A percentile compares a stretch with the other conserved stretches of the same genome.
phyloP scores from a whole-genome alignment of 2,329 filamentous ascomycete species.

The Alternaria novae-zelandiae region DNA sequence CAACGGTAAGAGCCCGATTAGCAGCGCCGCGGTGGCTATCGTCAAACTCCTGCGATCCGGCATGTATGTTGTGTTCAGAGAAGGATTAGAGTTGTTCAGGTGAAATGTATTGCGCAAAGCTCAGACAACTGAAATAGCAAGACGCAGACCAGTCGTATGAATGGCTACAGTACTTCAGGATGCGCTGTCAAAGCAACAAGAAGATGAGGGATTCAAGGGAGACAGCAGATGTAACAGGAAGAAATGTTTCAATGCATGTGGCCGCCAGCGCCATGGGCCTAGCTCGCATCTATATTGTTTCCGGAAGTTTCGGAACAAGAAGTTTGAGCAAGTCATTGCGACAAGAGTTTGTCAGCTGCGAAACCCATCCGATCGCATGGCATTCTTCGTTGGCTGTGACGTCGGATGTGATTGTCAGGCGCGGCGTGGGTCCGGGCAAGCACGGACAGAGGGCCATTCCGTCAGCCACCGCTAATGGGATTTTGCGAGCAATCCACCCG shows the following conservation, averaged over 20 bases:
- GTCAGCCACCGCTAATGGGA: slow-evolving; percentile 16
- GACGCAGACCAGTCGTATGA: not conserved
- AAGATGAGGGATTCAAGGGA: slow-evolving; percentile 5
- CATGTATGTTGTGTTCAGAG: slow-evolving; percentile 35
- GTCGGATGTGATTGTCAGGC: slow-evolving; percentile 13
- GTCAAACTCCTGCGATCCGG: slow-evolving; percentile 24
- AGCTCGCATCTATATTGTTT: slow-evolving; percentile 20
- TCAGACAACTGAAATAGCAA: not conserved
- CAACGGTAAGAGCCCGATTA: slow-evolving; percentile 49
- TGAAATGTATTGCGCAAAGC: not conserved
- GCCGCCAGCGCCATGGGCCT: slow-evolving; percentile 4
- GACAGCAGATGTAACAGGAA: slow-evolving; percentile 12
- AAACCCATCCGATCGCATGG: slow-evolving; percentile 30
- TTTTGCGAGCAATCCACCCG: not conserved
- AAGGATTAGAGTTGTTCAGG: not conserved
- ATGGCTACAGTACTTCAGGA: not conserved
- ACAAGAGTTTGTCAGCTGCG: slow-evolving; percentile 36
- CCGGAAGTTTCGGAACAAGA: slow-evolving; percentile 35
- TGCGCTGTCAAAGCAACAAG: slow-evolving; percentile 5
- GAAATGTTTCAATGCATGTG: slow-evolving; percentile 5
- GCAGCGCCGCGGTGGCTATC: slow-evolving; percentile 45
- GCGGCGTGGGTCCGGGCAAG: slow-evolving; percentile 11
- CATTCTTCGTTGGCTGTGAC: slow-evolving; percentile 22
- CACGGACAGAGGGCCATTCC: slow-evolving; percentile 3
- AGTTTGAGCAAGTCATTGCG: slow-evolving; percentile 22